These are phyloP conservation scores for Suhomyces xylopsoci DNA, from an alignment of 805 yeast species.

Conservation along the genomic window DNA sequence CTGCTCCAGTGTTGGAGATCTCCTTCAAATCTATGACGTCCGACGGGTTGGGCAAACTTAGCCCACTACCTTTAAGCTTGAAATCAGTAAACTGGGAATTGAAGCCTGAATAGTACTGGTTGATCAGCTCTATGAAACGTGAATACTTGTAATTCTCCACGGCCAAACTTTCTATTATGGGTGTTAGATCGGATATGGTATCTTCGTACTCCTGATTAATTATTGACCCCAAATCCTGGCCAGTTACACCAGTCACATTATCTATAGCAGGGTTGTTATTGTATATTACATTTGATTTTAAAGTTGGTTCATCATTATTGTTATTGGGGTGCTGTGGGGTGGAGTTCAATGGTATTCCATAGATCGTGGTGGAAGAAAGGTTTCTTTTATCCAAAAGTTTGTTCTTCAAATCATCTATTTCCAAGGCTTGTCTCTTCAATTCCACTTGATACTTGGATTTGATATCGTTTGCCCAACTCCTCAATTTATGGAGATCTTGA, in stretches of 20 bases:
- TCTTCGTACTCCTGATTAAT: slow-evolving; percentile 27
- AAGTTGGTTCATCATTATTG: slow-evolving; percentile 3
- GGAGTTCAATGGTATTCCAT: slow-evolving; percentile 21
- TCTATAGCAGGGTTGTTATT: slow-evolving; percentile 33
- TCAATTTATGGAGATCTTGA: slow-evolving; percentile 27
- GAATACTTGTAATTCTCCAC: slow-evolving; percentile 37
- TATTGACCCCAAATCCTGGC: background rate
- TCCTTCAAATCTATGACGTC: slow-evolving; percentile 25
- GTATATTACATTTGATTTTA: slow-evolving; percentile 24
- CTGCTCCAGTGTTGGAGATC: slow-evolving; percentile 12
- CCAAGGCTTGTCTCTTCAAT: slow-evolving; percentile 29
- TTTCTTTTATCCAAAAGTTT: slow-evolving; percentile 33
- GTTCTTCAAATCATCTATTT: slow-evolving; percentile 32
- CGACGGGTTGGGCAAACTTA: slow-evolving; percentile 29
- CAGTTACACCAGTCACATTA: slow-evolving; percentile 13
- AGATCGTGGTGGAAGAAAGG: slow-evolving; percentile 24
- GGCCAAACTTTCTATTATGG: slow-evolving; percentile 33
- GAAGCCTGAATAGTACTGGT: slow-evolving; percentile 24
- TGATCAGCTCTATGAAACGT: slow-evolving; percentile 26
- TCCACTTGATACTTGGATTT: slow-evolving; percentile 35
- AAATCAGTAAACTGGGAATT: slow-evolving; percentile 24
- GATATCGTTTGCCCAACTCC: slow-evolving; percentile 27
- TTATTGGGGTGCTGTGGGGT: background rate
- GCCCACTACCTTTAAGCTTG: slow-evolving; percentile 8
- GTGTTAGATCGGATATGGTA: slow-evolving; percentile 31